These are phyloP conservation scores for Leccinum aurantiacum DNA, from an alignment of 768 basidiomycete genomes.

Conservation along the genomic window DNA sequence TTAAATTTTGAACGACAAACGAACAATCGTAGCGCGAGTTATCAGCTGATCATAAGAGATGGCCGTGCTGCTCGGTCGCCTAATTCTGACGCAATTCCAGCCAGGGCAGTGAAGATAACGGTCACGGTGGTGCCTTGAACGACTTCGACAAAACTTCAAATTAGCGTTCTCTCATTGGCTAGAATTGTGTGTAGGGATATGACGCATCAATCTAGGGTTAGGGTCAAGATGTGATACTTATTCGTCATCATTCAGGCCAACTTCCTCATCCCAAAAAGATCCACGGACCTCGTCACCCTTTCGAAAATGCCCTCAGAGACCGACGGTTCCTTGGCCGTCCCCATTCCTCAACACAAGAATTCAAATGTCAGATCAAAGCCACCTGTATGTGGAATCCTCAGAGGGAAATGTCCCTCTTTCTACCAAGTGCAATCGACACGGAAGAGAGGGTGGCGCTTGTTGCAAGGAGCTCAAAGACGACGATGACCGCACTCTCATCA, in stretches of 20 bases:
- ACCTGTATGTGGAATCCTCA: slow-evolving; percentile 61
- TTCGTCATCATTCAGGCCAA: not conserved
- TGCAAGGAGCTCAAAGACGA: slow-evolving; percentile 84
- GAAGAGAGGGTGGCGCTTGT: slow-evolving; percentile 65
- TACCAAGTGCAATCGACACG: slow-evolving; percentile 57
- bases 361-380: slow-evolving; percentile 34
- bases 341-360: slow-evolving; percentile 21
- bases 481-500: slow-evolving; percentile 76
- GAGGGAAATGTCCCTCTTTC: slow-evolving; percentile 45
- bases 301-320: slow-evolving; percentile 22
- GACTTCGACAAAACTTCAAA: slow-evolving; percentile 10
- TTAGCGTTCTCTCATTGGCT: slow-evolving; percentile 15
- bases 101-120: not conserved
- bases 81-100: not conserved
- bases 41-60: not conserved
- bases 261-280: not conserved
- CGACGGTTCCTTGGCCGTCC: slow-evolving; percentile 14
- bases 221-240: not conserved
- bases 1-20: not conserved
- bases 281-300: not conserved
- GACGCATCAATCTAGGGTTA: slow-evolving; percentile 9
- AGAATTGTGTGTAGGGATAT: too few species aligned
- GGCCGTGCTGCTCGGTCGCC: not conserved
- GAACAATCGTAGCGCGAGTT: not conserved
- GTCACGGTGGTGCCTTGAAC: not conserved